Evolutionary conservation across 2,329 filamentous ascomycete species (phyloP).

Genomic region (Phialophora tarda): DNA sequence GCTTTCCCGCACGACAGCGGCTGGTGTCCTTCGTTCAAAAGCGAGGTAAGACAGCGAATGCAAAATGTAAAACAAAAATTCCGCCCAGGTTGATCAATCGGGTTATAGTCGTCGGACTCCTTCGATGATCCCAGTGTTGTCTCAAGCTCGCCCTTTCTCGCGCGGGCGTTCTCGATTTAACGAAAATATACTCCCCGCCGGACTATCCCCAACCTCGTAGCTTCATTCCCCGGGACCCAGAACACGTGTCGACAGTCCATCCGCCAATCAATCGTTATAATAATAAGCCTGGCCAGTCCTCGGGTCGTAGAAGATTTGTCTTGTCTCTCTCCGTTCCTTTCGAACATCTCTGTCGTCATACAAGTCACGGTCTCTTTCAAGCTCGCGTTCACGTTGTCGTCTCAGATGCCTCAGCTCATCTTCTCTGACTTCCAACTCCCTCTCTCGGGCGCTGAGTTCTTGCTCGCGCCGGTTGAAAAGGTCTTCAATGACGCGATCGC

Average conservation of each 20-base stretch:
- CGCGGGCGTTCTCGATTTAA: neutral
- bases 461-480: conserved; percentile 23
- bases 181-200: neutral
- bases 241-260: neutral
- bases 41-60: neutral
- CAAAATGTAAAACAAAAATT: neutral
- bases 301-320: conserved; percentile 11
- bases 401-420: conserved; percentile 16
- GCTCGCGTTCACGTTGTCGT: conserved; percentile 11
- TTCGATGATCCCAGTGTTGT: neutral
- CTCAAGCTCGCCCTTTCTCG: neutral
- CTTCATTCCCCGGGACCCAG: neutral
- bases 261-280: conserved; percentile 14
- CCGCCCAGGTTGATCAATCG: neutral
- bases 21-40: neutral
- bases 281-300: conserved; percentile 13
- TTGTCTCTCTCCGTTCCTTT: conserved; percentile 19
- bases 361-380: conserved; percentile 13
- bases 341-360: conserved; percentile 23
- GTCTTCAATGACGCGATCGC: conserved; percentile 26
- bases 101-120: neutral
- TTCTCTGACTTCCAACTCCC: conserved; percentile 20
- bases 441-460: conserved; percentile 18
- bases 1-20: neutral
- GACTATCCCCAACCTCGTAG: neutral